These are phyloP conservation scores for Pyronema omphalodes DNA, from an alignment of 495 filamentous ascomycete genomes.

Conservation along the genomic window DNA sequence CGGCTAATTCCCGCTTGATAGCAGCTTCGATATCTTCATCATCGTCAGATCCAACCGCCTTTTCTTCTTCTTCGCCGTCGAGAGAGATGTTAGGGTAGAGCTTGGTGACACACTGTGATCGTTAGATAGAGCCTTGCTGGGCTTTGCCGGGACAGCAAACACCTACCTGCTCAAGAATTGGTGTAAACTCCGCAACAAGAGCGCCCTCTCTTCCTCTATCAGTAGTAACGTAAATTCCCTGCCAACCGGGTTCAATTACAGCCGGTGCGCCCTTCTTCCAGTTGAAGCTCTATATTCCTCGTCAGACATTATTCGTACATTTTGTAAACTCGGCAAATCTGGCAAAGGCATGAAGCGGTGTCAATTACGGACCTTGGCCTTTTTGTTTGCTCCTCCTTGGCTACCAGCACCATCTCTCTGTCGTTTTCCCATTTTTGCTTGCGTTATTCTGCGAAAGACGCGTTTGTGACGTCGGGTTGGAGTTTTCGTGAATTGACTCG, in stretches of 20 bases:
- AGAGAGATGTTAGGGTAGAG: conserved; percentile 34
- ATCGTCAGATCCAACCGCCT: conserved; percentile 24
- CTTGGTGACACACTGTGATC: conserved; percentile 26
- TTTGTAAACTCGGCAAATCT: conserved; percentile 1
- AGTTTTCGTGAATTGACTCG: too few species aligned
- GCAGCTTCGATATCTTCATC: conserved; percentile 62
- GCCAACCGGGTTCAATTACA: conserved; percentile 52
- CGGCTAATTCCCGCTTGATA: conserved; percentile 58
- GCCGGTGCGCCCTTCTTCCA: conserved; percentile 16
- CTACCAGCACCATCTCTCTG: too few species aligned
- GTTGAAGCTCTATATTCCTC: conserved; percentile 9
- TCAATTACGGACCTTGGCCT: too few species aligned
- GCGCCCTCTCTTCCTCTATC: conserved; percentile 60
- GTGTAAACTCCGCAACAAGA: conserved; percentile 51
- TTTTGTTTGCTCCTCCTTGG: background rate
- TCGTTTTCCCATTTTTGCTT: too few species aligned
- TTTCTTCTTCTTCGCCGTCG: conserved; percentile 26
- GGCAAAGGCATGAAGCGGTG: background rate
- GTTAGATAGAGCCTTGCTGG: too few species aligned
- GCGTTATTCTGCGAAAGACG: too few species aligned
- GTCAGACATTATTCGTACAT: background rate
- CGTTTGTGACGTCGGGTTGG: too few species aligned
- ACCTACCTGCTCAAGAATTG: conserved; percentile 57
- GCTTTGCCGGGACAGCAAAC: too few species aligned
- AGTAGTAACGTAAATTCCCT: conserved; percentile 80